These are phyloP conservation scores for Plasmodium reichenowi DNA, from an alignment of 169 alveolate genomes.

Conservation along the genomic window DNA sequence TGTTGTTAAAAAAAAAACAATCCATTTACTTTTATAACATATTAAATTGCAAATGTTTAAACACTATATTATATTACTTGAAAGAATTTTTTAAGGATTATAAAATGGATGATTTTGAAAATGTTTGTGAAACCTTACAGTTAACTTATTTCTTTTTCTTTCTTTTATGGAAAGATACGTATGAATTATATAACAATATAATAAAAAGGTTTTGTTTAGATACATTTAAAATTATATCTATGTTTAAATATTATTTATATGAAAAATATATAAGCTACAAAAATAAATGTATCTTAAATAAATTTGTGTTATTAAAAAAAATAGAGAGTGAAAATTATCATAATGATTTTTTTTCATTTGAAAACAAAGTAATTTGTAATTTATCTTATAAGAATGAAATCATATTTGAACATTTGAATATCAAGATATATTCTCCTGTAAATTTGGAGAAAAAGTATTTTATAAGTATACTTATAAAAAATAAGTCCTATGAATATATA, in stretches of 20 bases:
- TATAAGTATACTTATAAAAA: conserved; percentile 23
- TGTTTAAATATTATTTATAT: conserved; percentile 45
- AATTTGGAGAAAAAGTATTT: conserved; percentile 21
- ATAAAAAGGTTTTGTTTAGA: conserved; percentile 28
- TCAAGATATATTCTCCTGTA: conserved; percentile 26
- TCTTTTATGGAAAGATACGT: conserved; percentile 34
- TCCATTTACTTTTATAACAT: conserved; percentile 76
- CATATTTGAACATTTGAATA: conserved; percentile 38
- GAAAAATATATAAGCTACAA: conserved; percentile 49
- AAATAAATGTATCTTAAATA: conserved; percentile 24
- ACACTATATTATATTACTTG: conserved; percentile 40
- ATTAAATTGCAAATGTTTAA: conserved; percentile 65
- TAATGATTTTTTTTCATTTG: conserved; percentile 44
- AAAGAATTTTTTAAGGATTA: conserved; percentile 72
- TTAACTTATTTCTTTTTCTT: conserved; percentile 62
- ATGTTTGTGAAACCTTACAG: conserved; percentile 51
- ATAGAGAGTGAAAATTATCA: conserved; percentile 21
- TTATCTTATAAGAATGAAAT: conserved; percentile 29
- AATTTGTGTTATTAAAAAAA: conserved; percentile 36
- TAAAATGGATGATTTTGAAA: conserved; percentile 53
- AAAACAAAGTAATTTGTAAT: conserved; percentile 46
- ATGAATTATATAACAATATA: conserved; percentile 5
- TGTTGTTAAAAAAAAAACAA: background rate
- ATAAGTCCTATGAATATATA: conserved; percentile 69
- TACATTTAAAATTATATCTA: conserved; percentile 53